Percentiles rank a stretch among this genome's conserved stretches.
phyloP scores from a whole-genome alignment of 1,139 yeast species.

The Yamadazyma trypodendri region DNA sequence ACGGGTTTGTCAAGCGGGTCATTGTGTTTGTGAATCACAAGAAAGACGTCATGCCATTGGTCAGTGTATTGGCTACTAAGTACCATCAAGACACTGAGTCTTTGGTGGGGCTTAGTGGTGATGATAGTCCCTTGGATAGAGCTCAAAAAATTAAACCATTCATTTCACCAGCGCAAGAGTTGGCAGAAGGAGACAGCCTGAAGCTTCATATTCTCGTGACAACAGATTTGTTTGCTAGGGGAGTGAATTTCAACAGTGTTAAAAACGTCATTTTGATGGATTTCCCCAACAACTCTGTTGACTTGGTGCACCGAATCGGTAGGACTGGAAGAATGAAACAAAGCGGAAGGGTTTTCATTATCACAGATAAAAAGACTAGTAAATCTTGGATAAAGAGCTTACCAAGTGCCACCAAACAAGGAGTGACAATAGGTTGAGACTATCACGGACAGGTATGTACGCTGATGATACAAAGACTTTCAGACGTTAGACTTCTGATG shows the following conservation, averaged over 20 bases:
- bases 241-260: slow-evolving; percentile 80
- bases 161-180: slow-evolving; percentile 48
- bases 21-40: slow-evolving; percentile 83
- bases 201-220: slow-evolving; percentile 68
- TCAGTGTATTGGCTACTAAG: slow-evolving; percentile 47
- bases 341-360: slow-evolving; percentile 81
- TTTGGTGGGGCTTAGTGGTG: slow-evolving; percentile 63
- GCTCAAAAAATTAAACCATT: slow-evolving; percentile 57
- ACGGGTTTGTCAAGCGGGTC: slow-evolving; percentile 74
- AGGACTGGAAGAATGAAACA: slow-evolving; percentile 93
- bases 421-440: slow-evolving; percentile 35
- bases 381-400: slow-evolving; percentile 85
- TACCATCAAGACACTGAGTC: slow-evolving; percentile 55
- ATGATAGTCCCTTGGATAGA: slow-evolving; percentile 59
- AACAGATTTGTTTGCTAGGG: slow-evolving; percentile 90
- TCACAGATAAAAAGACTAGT: slow-evolving; percentile 61
- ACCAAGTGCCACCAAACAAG: slow-evolving; percentile 65
- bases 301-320: slow-evolving; percentile 87
- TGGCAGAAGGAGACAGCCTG: slow-evolving; percentile 19
- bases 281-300: slow-evolving; percentile 81
- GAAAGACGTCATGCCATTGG: slow-evolving; percentile 59
- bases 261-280: slow-evolving; percentile 83
- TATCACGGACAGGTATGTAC: slow-evolving; percentile 5
- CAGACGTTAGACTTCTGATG: slow-evolving; percentile 17
- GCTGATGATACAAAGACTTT: slow-evolving; percentile 19